These are phyloP conservation scores for Tetracladium setigerum DNA, from an alignment of 495 filamentous ascomycete genomes.

Conservation along the genomic window DNA sequence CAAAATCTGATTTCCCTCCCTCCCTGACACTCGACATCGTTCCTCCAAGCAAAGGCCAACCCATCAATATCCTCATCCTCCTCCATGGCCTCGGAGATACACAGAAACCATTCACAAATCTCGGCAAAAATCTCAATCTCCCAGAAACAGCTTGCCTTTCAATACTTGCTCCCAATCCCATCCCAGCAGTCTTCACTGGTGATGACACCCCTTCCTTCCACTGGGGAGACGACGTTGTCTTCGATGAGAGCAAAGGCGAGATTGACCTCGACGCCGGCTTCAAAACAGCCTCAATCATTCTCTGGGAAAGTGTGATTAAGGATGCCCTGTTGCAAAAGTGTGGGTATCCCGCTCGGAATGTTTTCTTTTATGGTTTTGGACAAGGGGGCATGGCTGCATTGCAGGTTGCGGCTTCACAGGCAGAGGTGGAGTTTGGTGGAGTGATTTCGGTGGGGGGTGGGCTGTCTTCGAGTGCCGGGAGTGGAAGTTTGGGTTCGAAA, in stretches of 20 bases:
- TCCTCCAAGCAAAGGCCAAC: conserved; percentile 34
- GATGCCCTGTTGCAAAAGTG: conserved; percentile 57
- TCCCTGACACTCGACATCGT: conserved; percentile 12
- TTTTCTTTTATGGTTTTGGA: conserved; percentile 77
- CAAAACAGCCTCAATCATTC: conserved; percentile 31
- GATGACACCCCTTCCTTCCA: conserved; percentile 47
- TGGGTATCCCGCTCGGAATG: conserved; percentile 59
- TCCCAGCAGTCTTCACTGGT: conserved; percentile 68
- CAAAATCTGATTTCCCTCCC: conserved; percentile 13
- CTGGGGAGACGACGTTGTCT: conserved; percentile 84
- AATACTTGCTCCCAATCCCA: conserved; percentile 60
- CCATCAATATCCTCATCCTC: conserved; percentile 73
- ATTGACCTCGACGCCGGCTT: conserved; percentile 81
- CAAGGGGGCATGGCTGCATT: conserved; percentile 82
- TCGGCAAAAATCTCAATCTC: conserved; percentile 66
- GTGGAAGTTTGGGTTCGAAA: conserved; percentile 38
- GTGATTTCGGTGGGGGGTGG: conserved; percentile 72
- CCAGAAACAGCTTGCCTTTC: conserved; percentile 75
- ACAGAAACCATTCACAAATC: conserved; percentile 56
- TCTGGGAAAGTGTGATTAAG: conserved; percentile 43
- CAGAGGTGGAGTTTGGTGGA: conserved; percentile 39
- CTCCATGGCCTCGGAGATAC: conserved; percentile 89
- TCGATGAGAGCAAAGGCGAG: conserved; percentile 52
- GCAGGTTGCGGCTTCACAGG: conserved; percentile 37
- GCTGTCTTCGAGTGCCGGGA: conserved; percentile 35